Base-by-base conservation (phyloP, 331 rosid genomes). In the Telfairia occidentalis region DNA sequence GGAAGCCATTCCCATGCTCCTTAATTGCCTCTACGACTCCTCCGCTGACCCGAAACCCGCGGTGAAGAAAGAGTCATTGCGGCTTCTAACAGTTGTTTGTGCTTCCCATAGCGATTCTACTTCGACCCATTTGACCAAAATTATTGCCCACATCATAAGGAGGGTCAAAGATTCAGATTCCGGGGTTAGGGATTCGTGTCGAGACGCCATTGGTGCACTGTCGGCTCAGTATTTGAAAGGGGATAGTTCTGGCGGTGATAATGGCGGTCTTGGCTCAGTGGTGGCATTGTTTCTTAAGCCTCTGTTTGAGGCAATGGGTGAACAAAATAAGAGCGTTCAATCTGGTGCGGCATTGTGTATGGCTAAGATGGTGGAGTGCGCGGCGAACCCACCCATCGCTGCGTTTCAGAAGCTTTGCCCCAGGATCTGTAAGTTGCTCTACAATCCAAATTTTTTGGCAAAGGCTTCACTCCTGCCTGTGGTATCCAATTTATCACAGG, bases 361-460 rank as follows among this genome's bases (percentile, higher is more conserved):
- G 92, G 93, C 96, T 1, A 92, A 89, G 83, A 85, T 92, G 86
- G 96, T 95, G 55, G 97, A 92, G 21, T 78, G 92, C n/a, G 91
- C 96, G 3, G 76, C 75, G 0, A 83, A 82, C 6, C 86, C 86
- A 6, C 96, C 96, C 3, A 83, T 87, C 23, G 24, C 82, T 0
- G 83, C 92, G 30, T 95, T 95, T 61, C 97, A 92, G 86, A 95
- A 89, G 88, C 86, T 95, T 4, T 95, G 97, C 77, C 96, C 96
- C 2, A 92, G 91, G 96, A 92, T 95, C 86, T 95, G 89, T 79
- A 92, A 92, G 83, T 73, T 95, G 76, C 88, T 95, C 30, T 87
- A 81, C 73, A 90, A 80, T 72, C 96, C 96, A 24, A 90, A 95
- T 80, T 92, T 95, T 77, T 78, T 87, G 87, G 90, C 96, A 1